Base-by-base conservation (phyloP, 306 rosid genomes). In the Acmispon strigosus region DNA sequence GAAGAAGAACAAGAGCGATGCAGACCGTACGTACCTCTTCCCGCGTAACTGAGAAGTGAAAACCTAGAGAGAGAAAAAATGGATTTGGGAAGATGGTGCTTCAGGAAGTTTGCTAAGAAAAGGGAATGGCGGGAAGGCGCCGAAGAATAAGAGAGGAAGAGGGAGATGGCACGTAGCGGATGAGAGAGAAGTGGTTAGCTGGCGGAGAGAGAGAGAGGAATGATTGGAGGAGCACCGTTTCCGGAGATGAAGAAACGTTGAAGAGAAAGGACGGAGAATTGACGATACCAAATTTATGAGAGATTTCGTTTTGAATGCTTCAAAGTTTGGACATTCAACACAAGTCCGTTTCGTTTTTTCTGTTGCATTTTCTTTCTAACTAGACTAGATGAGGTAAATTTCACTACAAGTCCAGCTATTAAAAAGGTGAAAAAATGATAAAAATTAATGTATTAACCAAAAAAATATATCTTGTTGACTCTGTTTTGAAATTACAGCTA, bases 201-300 rank as follows among this genome's bases (percentile, higher is more conserved):
- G 32, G 13, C 7, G 44, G 70, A 50, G 53, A 50, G 62, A 20
- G 18, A 9, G 60, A 27, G 12, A 2, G 42, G 9, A 61, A 66
- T 79, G 54, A 60, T 0, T 22, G 78, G 78, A 76, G 58, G 56
- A 67, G 63, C 81, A 13, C 2, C 3, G 14, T 70, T 76, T 65
- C 0, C 81, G 84, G 84, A 61, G 43, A 51, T 15, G 5, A 10
- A 11, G 24, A 53, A 54, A 43, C 52, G 17, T 6, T 32, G 37
- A 6, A 12, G 44, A 36, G 27, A 72, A 47, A 47, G 0, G 15
- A 6, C 8, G 19, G 3, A 3, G 17, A 36, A 48, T 17, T 72
- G 3, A 27, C 20, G 17, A 32, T 4, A 20, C 0, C 41, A 7
- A 70, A 70, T n/a, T 14, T 54, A n/a, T 69, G 18, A 22, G 16